Conservation (phyloP, 768 basidiomycete species). For the Guyanaporus albipodus region DNA sequence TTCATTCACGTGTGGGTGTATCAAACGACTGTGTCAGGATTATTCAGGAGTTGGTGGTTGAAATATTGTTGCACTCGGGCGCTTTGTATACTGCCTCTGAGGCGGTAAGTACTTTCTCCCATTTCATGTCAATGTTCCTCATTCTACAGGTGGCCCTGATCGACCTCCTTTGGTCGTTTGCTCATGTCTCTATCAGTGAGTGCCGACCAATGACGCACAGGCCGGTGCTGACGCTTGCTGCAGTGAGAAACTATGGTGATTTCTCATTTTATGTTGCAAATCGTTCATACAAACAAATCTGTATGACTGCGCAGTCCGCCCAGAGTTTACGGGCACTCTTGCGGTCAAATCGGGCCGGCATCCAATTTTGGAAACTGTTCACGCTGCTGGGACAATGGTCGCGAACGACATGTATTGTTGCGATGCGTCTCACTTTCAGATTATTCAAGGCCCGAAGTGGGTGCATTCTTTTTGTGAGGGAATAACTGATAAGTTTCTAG, state of each 20-base stretch:
- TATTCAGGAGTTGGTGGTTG: constrained; percentile 69
- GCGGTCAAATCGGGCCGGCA: constrained; percentile 89
- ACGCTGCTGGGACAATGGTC: constrained; percentile 65
- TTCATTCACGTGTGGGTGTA: not conserved
- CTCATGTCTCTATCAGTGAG: constrained; percentile 78
- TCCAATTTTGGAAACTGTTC: constrained; percentile 76
- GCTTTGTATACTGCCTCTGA: constrained; percentile 89
- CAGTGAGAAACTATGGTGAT: constrained; percentile 51
- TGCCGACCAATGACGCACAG: not conserved
- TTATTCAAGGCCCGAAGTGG: constrained; percentile 89
- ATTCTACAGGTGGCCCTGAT: constrained; percentile 67
- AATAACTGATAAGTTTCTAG: constrained; percentile 29
- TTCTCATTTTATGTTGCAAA: not conserved
- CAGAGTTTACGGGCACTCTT: constrained; percentile 86
- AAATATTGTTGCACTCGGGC: constrained; percentile 68
- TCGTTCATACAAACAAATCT: not conserved
- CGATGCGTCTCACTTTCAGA: constrained; percentile 80
- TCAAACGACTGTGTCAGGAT: constrained; percentile 44
- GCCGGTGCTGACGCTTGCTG: not conserved
- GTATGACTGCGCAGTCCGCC: constrained; percentile 55
- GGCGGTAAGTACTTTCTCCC: constrained; percentile 46
- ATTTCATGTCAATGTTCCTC: not conserved
- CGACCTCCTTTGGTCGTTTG: constrained; percentile 89
- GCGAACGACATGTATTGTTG: constrained; percentile 91
- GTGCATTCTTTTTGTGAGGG: constrained; percentile 18